Base-by-base conservation (phyloP, 768 basidiomycete species). In the Boletellus ananas region DNA sequence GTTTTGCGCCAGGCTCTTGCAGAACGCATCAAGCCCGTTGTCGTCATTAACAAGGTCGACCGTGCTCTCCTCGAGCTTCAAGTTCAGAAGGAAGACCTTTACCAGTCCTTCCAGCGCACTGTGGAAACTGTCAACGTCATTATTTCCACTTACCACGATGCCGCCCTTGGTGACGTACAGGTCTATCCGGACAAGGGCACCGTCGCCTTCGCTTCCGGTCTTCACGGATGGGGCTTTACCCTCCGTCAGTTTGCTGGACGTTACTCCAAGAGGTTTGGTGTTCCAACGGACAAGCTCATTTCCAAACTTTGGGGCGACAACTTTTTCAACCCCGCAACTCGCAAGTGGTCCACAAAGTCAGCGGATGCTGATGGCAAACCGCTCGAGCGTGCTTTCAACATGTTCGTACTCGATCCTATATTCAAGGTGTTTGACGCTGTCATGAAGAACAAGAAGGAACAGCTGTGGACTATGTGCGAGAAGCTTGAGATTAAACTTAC, bases 1-100 rank as follows among this genome's bases (percentile, higher is more conserved):
- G 96, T 99, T 50, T 83, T 99, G 50, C 93, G 96, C 60, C 96
- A 99, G 69, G 90, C 96, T 48, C 82, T 99, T 38, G 83, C 85
- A 36, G 96, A 99, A 78, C 94, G 96, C 72, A 98, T 99, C 79
- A 98, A 96, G 78, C 96, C 96, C 58, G 96, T 99, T 65, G 85
- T 97, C 64, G 84, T 97, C 75, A 96, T 99, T 77, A 99, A 99
- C 85, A 99, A 99, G 79, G 94, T 99, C 65, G 96, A 99, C 75
- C 95, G 96, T 66, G 96, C 96, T 51, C 84, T 99, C 45, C 90
- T 99, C 63, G 96, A 99, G 74, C 85, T 99, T 42, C 96, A 99
- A 72, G 90, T 97, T 59, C 76, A 82, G 70, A 98, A 98, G 77
- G 96, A 99, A 71, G 85, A 87, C 56, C 87, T 99, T 51, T 99